These are phyloP conservation scores for Pseudopyricularia cyperi DNA, from an alignment of 2,329 filamentous ascomycete genomes.

Conservation along the genomic window DNA sequence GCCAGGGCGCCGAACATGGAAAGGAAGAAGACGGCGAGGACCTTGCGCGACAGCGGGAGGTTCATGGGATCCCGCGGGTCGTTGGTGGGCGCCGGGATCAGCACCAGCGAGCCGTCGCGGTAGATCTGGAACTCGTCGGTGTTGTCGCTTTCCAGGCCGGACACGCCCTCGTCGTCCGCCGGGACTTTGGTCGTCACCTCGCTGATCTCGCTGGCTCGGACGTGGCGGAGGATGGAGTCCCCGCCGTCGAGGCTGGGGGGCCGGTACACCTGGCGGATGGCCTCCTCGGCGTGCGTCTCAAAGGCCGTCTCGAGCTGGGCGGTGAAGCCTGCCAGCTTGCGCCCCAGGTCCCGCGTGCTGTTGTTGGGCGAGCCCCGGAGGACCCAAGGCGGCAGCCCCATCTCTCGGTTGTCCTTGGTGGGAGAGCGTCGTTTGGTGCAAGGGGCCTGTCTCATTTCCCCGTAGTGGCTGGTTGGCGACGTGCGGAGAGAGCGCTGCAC, in stretches of 20 bases:
- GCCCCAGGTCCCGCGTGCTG: neutral
- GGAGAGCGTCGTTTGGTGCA: no score
- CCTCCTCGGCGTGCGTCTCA: neutral
- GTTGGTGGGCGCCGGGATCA: neutral
- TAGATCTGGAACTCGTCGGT: neutral
- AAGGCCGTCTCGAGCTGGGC: neutral
- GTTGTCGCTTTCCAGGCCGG: neutral
- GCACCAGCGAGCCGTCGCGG: neutral
- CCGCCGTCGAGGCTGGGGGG: neutral
- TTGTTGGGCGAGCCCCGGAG: neutral
- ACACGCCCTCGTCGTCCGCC: neutral
- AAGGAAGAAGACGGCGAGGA: conserved; percentile 14
- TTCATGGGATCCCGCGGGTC: conserved; percentile 14
- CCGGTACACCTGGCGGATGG: neutral
- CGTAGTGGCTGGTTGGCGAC: no score
- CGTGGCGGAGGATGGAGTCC: neutral
- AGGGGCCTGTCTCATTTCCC: no score
- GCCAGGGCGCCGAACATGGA: conserved; percentile 15
- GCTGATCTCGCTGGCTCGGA: neutral
- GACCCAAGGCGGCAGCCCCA: neutral
- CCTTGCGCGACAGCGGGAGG: conserved; percentile 16
- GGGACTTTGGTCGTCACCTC: neutral
- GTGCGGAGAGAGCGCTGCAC: no score
- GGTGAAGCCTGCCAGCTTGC: neutral
- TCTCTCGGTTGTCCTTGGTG: neutral